These are phyloP conservation scores for Linnemannia exigua DNA, from an alignment of 192 early-diverging fungal species.

Conservation along the genomic window DNA sequence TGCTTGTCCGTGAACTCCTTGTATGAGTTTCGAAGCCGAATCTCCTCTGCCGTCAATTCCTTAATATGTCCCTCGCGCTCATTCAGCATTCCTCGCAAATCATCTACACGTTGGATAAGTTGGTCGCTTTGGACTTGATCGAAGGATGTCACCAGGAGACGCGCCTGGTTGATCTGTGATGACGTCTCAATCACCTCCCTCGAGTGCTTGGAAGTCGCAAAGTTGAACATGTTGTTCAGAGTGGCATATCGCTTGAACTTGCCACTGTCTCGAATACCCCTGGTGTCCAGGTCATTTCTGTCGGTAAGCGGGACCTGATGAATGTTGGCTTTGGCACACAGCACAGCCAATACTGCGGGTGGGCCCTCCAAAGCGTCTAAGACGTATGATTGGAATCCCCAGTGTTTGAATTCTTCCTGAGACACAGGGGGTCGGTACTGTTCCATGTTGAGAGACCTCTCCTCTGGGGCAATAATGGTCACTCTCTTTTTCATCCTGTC, in stretches of 20 bases:
- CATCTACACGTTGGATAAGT: constrained; percentile 50
- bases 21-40: constrained; percentile 37
- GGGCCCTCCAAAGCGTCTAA: constrained; percentile 85
- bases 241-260: constrained; percentile 42
- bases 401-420: constrained; percentile 56
- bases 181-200: constrained; percentile 33
- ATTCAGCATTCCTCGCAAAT: constrained; percentile 32
- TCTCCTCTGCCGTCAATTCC: constrained; percentile 56
- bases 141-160: constrained; percentile 37
- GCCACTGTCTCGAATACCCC: constrained; percentile 32
- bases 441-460: constrained; percentile 37
- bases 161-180: constrained; percentile 21
- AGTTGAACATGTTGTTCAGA: constrained; percentile 7
- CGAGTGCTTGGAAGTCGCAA: constrained; percentile 31
- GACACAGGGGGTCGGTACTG: constrained; percentile 24
- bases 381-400: constrained; percentile 84
- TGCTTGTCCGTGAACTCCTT: constrained; percentile 43
- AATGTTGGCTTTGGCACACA: constrained; percentile 74
- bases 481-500: constrained; percentile 74
- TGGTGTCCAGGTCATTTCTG: constrained; percentile 9
- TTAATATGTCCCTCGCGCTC: constrained; percentile 42
- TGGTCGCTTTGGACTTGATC: constrained; percentile 51
- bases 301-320: constrained; percentile 66
- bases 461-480: constrained; percentile 66
- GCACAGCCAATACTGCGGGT: constrained; percentile 67